phyloP scores from a whole-genome alignment of 1,284 basidiomycete species.

The Afroboletus lepidellus region DNA sequence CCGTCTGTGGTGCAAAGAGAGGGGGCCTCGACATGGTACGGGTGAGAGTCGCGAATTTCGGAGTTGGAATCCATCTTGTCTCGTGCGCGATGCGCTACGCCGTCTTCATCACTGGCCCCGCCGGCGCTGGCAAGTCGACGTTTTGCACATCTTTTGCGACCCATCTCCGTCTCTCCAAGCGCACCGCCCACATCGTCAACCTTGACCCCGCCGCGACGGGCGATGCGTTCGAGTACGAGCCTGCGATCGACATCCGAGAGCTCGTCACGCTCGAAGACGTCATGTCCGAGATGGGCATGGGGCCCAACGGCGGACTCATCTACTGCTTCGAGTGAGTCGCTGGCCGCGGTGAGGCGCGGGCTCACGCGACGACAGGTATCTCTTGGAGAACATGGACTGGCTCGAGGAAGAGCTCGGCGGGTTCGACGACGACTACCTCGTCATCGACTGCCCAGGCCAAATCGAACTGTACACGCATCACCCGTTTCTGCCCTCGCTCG shows the following conservation, averaged over 20 bases:
- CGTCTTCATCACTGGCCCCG: slow-evolving; percentile 86
- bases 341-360: not conserved
- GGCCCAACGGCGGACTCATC: slow-evolving; percentile 95
- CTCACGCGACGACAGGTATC: slow-evolving; percentile 60
- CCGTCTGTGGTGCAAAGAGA: slow-evolving; percentile 64
- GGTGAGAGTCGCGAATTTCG: slow-evolving; percentile 4
- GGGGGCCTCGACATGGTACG: slow-evolving; percentile 72
- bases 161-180: slow-evolving; percentile 82
- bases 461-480: slow-evolving; percentile 99
- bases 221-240: slow-evolving; percentile 88
- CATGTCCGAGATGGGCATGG: slow-evolving; percentile 94
- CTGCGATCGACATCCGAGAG: slow-evolving; percentile 93
- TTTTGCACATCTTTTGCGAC: slow-evolving; percentile 90
- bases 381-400: slow-evolving; percentile 98
- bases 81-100: slow-evolving; percentile 77
- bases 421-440: slow-evolving; percentile 95
- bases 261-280: slow-evolving; percentile 93
- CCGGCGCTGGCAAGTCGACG: slow-evolving; percentile 97
- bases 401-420: slow-evolving; percentile 95
- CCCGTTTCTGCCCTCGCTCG: slow-evolving; percentile 89
- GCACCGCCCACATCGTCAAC: slow-evolving; percentile 93
- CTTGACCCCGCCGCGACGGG: slow-evolving; percentile 93
- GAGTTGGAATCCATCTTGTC: slow-evolving; percentile 33
- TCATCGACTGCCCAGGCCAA: slow-evolving; percentile 95
- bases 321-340: slow-evolving; percentile 96